A percentile compares a stretch with the other conserved stretches of the same genome.
phyloP scores from a whole-genome alignment of 192 early-diverging fungal species.

The Coemansia javaensis region DNA sequence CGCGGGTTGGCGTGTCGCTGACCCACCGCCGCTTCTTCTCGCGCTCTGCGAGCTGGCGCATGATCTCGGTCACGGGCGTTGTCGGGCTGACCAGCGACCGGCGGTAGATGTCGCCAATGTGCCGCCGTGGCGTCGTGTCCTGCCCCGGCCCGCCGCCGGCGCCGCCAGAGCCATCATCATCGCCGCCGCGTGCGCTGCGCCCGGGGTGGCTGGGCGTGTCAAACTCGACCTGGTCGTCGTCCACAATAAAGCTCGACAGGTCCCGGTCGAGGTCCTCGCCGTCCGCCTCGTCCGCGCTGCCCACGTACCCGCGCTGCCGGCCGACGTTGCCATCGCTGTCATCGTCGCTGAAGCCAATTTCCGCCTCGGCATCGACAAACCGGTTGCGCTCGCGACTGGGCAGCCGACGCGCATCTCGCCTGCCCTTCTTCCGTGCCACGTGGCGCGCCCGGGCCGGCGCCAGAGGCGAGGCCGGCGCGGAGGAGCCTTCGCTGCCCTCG shows the following conservation, averaged over 20 bases:
- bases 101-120: slow-evolving; percentile 36
- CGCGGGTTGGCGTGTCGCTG: slow-evolving; percentile 31
- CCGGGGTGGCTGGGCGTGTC: slow-evolving; percentile 8
- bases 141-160: not conserved
- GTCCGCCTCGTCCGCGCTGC: slow-evolving; percentile 29
- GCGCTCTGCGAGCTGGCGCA: slow-evolving; percentile 38
- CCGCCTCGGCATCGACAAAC: slow-evolving; percentile 43
- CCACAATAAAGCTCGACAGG: slow-evolving; percentile 47
- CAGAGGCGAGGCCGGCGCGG: too few species aligned
- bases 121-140: slow-evolving; percentile 10
- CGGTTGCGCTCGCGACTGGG: slow-evolving; percentile 7
- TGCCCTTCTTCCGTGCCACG: too few species aligned
- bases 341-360: slow-evolving; percentile 31
- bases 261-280: slow-evolving; percentile 35
- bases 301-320: not conserved
- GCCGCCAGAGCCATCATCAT: too few species aligned
- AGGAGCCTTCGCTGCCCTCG: too few species aligned
- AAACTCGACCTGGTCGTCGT: slow-evolving; percentile 38
- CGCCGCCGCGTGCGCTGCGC: not conserved
- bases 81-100: slow-evolving; percentile 20
- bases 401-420: too few species aligned
- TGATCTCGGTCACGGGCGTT: slow-evolving; percentile 36
- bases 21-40: slow-evolving; percentile 46
- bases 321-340: not conserved
- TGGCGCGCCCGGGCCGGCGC: too few species aligned